Percentiles rank a stretch among this genome's conserved stretches.
phyloP scores from a whole-genome alignment of 352 stramenopile species.

The Pythium guiyangense region DNA sequence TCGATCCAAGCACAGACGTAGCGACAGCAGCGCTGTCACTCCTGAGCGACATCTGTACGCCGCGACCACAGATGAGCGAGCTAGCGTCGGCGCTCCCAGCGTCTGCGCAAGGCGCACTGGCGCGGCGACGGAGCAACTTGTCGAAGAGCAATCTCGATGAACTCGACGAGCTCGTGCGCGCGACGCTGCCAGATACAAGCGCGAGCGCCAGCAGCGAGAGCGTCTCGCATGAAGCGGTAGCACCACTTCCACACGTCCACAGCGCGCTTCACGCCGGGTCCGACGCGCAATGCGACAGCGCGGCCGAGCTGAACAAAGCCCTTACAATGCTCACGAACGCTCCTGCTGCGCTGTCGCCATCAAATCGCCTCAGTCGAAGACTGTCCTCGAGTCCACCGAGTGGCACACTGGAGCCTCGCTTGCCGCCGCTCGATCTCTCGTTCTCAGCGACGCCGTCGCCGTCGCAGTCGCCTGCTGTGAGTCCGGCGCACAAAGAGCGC shows the following conservation, averaged over 20 bases:
- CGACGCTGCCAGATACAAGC: neutral
- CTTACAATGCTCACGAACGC: no score
- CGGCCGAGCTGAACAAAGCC: no score
- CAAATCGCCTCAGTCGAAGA: neutral
- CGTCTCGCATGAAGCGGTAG: neutral
- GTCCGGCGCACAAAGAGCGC: constrained; percentile 3
- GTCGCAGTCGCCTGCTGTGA: constrained; percentile 3
- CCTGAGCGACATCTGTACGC: neutral
- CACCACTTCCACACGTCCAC: neutral
- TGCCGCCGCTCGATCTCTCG: constrained; percentile 4
- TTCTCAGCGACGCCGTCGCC: constrained; percentile 2
- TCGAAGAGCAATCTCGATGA: constrained; percentile 3
- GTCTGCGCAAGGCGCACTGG: neutral
- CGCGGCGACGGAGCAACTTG: neutral
- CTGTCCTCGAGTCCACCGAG: neutral
- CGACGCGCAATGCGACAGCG: no score
- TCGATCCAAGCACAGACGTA: neutral
- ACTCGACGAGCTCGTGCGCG: neutral
- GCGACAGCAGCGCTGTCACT: neutral
- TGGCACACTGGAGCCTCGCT: neutral
- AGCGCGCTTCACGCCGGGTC: no score
- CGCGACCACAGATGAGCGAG: no score
- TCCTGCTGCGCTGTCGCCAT: no score
- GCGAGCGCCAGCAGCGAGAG: neutral
- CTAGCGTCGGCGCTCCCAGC: no score